Evolutionary conservation across 1,284 basidiomycete genomes (phyloP), one percentile per base, ranked within the genome.

Genomic region (Ustilago trichophora): DNA sequence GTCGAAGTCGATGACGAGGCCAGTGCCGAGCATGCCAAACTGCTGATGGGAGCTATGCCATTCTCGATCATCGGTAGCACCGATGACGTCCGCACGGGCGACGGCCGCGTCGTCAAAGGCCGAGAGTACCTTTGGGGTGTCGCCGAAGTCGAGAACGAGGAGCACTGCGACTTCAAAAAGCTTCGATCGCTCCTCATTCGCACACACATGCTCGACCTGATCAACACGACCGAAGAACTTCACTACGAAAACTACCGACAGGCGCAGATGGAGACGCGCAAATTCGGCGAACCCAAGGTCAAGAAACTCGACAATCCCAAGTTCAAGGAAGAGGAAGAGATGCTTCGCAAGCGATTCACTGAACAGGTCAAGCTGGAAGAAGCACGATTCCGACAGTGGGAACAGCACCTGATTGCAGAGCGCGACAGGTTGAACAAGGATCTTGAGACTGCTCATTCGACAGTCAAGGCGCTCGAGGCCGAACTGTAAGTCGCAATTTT

Each of bases 41-140:
- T 89, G 66, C 88, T 98, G 71, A 86, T 87, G 79, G 33, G 58
- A 19, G 91, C 93, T 15, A 95, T 98, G 85, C 96, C 95, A 0
- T 98, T 97, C 86, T 94, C 93, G 22, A 96, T 99, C 84, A 98
- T 99, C 76, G 95, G 96, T 29, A 93, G 91, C 26, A 98, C 92
- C 0, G 88, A 94, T 78, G 95, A 98, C 76, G 95, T 99, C 21
- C 87, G 87, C 73, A 96, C 93, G 3, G 83, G 85, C 32, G 95
- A 98, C 82, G 96, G 96, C 11, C 89, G 94, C 55, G 85, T 88
- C 27, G 95, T 98, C 82, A 98, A 98, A 84, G 95, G 96, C 37
- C 90, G 96, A 77, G 92, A 98, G 83, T 99, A 99, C 83, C 88
- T 96, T n/a, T 99, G 96, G 96, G 96, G 96, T 85, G 93, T 98